phyloP scores from a whole-genome alignment of 2,329 filamentous ascomycete species.

The Reticulascus tulasneorum region DNA sequence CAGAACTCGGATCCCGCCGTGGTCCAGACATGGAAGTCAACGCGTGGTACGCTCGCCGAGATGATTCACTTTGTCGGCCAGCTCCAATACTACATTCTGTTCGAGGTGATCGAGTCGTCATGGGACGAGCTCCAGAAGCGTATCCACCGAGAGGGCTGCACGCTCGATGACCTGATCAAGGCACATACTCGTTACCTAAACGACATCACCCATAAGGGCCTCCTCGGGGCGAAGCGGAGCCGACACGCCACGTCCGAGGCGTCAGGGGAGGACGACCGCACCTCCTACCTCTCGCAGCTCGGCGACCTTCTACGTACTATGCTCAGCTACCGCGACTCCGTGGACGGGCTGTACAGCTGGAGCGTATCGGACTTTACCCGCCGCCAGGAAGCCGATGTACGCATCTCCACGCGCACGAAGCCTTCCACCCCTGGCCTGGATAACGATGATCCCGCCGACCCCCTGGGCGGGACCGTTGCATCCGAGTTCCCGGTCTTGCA shows the following conservation, averaged over 20 bases:
- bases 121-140: constrained; percentile 87
- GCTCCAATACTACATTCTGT: constrained; percentile 96
- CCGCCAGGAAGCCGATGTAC: constrained; percentile 79
- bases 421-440: constrained; percentile 11
- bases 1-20: constrained; percentile 67
- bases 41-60: constrained; percentile 83
- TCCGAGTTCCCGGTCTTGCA: constrained; percentile 70
- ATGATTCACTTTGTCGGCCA: constrained; percentile 99
- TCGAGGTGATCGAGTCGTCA: constrained; percentile 94
- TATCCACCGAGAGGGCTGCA: constrained; percentile 80
- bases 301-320: constrained; percentile 91
- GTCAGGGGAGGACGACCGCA: constrained; percentile 59
- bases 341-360: constrained; percentile 92
- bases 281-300: constrained; percentile 83
- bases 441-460: constrained; percentile 17
- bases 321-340: constrained; percentile 87
- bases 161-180: constrained; percentile 89
- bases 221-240: constrained; percentile 68
- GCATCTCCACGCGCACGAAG: constrained; percentile 55
- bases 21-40: constrained; percentile 81
- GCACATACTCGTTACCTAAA: constrained; percentile 89
- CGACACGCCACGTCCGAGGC: constrained; percentile 31
- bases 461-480: constrained; percentile 37
- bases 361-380: constrained; percentile 90
- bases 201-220: constrained; percentile 91